phyloP scores from a whole-genome alignment of 2,329 filamentous ascomycete genomes.

The Thielaviopsis punctulata region DNA sequence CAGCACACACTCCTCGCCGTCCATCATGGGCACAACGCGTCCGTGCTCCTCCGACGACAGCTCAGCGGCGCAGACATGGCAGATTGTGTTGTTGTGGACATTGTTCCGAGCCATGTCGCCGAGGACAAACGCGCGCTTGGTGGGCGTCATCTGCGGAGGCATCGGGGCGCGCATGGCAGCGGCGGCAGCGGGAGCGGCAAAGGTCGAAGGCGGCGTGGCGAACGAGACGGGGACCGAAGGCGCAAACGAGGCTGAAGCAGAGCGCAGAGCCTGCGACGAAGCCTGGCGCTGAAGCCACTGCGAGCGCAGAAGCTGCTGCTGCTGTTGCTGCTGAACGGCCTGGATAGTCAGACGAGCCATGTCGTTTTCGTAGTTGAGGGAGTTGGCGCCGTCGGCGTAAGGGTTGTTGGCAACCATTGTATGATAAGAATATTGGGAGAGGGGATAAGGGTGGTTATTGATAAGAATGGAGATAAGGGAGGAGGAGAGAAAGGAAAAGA shows the following conservation, averaged over 20 bases:
- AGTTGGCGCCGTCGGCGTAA: not conserved
- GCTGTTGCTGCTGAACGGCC: not conserved
- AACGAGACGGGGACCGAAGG: not conserved
- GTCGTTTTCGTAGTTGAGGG: not conserved
- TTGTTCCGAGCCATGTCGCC: conserved; percentile 6
- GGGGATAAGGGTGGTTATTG: no score
- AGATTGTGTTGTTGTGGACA: conserved; percentile 8
- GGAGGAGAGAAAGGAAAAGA: not conserved
- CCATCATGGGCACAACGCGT: conserved; percentile 5
- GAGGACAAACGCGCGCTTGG: conserved; percentile 11
- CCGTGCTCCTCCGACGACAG: conserved; percentile 12
- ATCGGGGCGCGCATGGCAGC: not conserved
- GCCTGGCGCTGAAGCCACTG: conserved; percentile 4
- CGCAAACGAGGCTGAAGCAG: not conserved
- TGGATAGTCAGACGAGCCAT: not conserved
- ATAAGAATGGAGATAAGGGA: not conserved
- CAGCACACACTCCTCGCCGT: conserved; percentile 19
- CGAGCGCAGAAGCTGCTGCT: not conserved
- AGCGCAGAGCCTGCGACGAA: not conserved
- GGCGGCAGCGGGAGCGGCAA: conserved; percentile 16
- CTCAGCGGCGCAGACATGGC: conserved; percentile 13
- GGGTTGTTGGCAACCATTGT: not conserved
- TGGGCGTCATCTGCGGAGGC: not conserved
- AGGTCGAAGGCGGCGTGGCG: not conserved
- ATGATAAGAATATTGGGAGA: not conserved